Evolutionary conservation across 768 basidiomycete genomes (phyloP), one percentile per base, ranked within the genome.

Genomic region (Phlebiopsis flavidoalba): DNA sequence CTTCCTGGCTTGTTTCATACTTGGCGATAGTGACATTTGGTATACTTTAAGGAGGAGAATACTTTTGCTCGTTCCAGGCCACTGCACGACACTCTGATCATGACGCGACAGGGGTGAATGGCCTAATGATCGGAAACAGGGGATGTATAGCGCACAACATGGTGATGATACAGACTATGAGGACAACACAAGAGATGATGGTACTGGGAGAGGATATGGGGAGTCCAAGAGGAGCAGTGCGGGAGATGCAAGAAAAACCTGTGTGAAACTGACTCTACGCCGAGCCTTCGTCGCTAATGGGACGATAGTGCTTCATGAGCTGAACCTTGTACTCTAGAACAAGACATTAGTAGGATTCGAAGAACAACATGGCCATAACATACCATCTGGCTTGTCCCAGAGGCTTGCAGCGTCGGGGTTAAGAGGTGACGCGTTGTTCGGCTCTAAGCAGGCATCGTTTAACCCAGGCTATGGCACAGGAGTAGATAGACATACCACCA

Each of bases 391-490:
- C 40, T 81, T 79, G 63, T 78, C 81, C 94, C 94, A 96, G 21
- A 94, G 75, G 17, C 80, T 79, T 3, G 93, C 90, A 1, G 94
- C 94, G 65, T 95, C 93, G 7, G 87, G 78, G 70, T 95, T 95
- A 60, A 96, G 75, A 7, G 94, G 94, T 6, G 93, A 95, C 15
- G 88, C 89, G 70, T 95, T 95, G 79, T 96, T 95, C 26, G 93
- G 94, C 73, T 96, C 93, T 93, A 67, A 21, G 26, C 37, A 43
- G 60, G n/a, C n/a, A 17, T 17, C 36, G 36, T 54, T 14, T 43
- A 52, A 19, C 53, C 24, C 17, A 21, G 24, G 12, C 8, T 8
- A 40, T 49, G 52, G 59, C 14, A 14, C 21, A 45, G 10, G 7
- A 40, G 22, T 8, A 14, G 26, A 21, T 21, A 12, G 24, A 74